Base-by-base conservation (phyloP, 352 stramenopile genomes). In the Thraustochytrium sp. region DNA sequence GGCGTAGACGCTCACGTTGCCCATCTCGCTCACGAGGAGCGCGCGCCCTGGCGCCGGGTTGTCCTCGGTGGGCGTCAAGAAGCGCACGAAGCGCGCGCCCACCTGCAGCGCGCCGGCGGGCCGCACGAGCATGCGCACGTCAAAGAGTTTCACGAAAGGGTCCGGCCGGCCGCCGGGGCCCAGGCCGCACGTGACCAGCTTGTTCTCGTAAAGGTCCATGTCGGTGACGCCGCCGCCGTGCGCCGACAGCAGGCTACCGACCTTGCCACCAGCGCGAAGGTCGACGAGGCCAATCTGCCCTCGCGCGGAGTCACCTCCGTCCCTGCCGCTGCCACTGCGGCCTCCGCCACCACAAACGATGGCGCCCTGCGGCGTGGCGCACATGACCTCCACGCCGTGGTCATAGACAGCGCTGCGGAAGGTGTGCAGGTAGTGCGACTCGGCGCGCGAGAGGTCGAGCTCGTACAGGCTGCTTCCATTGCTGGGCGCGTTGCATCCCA, bases 381-480 rank as follows among this genome's bases (percentile, higher is more conserved):
- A 72, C 68, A 80, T 46, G 31, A 80, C 16, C 21, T 42, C 46
- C 0, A 80, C 68, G n/a, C 68, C 68, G 38, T 51, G 48, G 51
- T 80, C 53, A 42, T 80, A 80, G 5, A 44, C 68, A 21, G 31
- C 68, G 26, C 68, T 26, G 3, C 68, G 68, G 46, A 80, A 80
- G 8, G 76, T 80, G 68, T 80, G 68, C 23, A 80, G 31, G 51
- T 63, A 80, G 23, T 64, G 68, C 29, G 42, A 53, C 68, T 80
- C 68, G 21, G 63, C 21, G n/a, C 68, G 46, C 46, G 48, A 36
- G n/a, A 80, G 68, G 49, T 80, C 68, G n/a, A 80, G 42, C 51
- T 80, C 68, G 53, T 80, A 80, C 13, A 80, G 46, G 37, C 34
- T 48, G 51, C 68, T 80, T 34, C 68, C 68, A 44, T 80, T 80